These are phyloP conservation scores for Calonectria naviculata DNA, from an alignment of 2,329 filamentous ascomycete species.

Conservation along the genomic window DNA sequence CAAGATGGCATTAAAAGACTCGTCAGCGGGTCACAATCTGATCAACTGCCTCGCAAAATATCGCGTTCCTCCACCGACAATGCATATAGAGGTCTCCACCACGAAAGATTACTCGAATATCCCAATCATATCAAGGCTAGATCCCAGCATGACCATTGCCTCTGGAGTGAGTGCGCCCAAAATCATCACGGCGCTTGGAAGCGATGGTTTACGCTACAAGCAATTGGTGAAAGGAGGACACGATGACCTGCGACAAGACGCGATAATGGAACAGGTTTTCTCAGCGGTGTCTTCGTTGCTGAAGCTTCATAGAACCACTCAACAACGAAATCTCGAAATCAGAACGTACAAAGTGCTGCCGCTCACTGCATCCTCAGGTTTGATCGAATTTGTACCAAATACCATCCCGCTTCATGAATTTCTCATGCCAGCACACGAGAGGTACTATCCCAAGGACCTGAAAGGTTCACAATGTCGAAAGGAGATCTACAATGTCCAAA, in stretches of 20 bases:
- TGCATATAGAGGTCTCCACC: conserved; percentile 81
- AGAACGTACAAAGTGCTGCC: conserved; percentile 98
- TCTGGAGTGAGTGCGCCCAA: conserved; percentile 94
- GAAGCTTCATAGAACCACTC: conserved; percentile 85
- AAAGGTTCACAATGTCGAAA: conserved; percentile 82
- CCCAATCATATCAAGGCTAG: conserved; percentile 79
- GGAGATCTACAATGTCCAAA: conserved; percentile 80
- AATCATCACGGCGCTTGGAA: conserved; percentile 84
- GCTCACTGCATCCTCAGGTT: conserved; percentile 83
- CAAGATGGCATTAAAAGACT: conserved; percentile 73
- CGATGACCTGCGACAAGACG: conserved; percentile 95
- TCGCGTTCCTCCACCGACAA: conserved; percentile 87
- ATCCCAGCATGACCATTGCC: conserved; percentile 84
- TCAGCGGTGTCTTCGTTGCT: conserved; percentile 93
- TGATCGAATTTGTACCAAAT: conserved; percentile 97
- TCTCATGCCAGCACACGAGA: conserved; percentile 88
- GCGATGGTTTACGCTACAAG: conserved; percentile 83
- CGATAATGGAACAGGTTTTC: conserved; percentile 99
- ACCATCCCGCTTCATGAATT: conserved; percentile 94
- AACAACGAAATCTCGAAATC: conserved; percentile 89
- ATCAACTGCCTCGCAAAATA: conserved; percentile 72
- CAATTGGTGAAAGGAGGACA: conserved; percentile 96
- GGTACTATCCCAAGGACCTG: conserved; percentile 86
- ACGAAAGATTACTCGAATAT: conserved; percentile 81
- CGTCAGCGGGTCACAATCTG: conserved; percentile 71